A percentile compares a stretch with the other conserved stretches of the same genome.
These are phyloP conservation scores for Helianthus annuus DNA, from an alignment of 129 eudicot species.

Conservation along the genomic window HanXRQr2.0-SUNRISE NC_035448.2:129653921-129654420, in stretches of 20 bases:
- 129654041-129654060: background rate
- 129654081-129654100: background rate
- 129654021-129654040: background rate
- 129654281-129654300: background rate
- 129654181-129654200: background rate
- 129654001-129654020: background rate
- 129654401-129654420: background rate
- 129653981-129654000: background rate
- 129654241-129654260: background rate
- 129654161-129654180: background rate
- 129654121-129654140: background rate
- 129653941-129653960: background rate
- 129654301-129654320: background rate
- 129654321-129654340: constrained; percentile 13
- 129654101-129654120: constrained; percentile 2
- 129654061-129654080: background rate
- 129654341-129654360: background rate
- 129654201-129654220: background rate
- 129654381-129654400: background rate
- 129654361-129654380: background rate
- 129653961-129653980: background rate
- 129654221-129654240: background rate
- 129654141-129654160: background rate
- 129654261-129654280: background rate
- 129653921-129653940: background rate